These are phyloP conservation scores for Populus davidiana DNA, from an alignment of 345 rosid species.

Conservation along the genomic window DNA sequence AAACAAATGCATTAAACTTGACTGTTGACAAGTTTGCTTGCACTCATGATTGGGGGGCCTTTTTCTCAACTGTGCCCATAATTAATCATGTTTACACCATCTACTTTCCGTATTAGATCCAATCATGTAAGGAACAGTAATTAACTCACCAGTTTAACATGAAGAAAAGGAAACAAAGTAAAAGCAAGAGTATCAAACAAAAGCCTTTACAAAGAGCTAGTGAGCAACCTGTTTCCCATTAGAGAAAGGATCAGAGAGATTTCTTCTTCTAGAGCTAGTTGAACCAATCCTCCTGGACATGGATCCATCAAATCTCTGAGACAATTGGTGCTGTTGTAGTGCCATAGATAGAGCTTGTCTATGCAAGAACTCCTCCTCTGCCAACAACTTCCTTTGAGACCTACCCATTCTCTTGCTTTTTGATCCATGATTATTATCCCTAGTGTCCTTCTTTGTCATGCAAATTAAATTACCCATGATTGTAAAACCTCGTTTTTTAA, in stretches of 20 bases:
- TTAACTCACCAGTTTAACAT: background rate
- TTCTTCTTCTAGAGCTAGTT: constrained; percentile 68
- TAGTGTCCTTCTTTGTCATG: constrained; percentile 65
- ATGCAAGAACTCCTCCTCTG: constrained; percentile 87
- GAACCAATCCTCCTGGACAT: constrained; percentile 88
- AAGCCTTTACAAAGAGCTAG: background rate
- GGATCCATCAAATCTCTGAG: constrained; percentile 97
- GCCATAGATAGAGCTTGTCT: constrained; percentile 95
- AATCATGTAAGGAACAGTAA: constrained; percentile 10
- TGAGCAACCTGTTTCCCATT: constrained; percentile 63
- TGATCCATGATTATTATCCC: constrained; percentile 46
- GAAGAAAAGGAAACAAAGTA: background rate
- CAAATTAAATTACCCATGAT: constrained; percentile 86
- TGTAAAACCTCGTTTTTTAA: constrained; percentile 4
- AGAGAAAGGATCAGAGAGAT: constrained; percentile 63
- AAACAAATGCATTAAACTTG: constrained; percentile 2
- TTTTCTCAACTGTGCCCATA: background rate
- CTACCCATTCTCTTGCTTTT: constrained; percentile 74
- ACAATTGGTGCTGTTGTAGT: constrained; percentile 75
- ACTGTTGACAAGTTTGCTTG: constrained; percentile 10
- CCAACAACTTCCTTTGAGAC: constrained; percentile 77
- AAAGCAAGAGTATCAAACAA: background rate
- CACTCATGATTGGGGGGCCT: constrained; percentile 11
- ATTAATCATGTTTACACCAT: constrained; percentile 13
- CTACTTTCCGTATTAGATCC: constrained; percentile 31